These are phyloP conservation scores for Erucastrum elatum DNA, from an alignment of 345 rosid species.

Conservation along the genomic window DNA sequence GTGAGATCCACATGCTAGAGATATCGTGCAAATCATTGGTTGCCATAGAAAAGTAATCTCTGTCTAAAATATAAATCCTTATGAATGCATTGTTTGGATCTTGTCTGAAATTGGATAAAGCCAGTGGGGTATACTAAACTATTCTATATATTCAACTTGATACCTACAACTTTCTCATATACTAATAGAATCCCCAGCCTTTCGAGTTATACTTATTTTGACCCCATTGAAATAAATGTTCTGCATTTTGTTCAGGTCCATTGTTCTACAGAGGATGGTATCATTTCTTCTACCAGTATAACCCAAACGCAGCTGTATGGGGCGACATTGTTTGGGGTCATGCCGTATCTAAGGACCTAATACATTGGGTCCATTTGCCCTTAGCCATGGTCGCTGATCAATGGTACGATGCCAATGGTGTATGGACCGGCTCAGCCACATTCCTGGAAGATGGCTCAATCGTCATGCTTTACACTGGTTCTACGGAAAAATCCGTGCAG, in stretches of 20 bases:
- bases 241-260: constrained; percentile 59
- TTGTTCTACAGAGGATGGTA: constrained; percentile 77
- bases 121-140: constrained; percentile 28
- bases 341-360: constrained; percentile 77
- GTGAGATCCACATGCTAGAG: constrained; percentile 29
- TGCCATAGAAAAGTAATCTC: constrained; percentile 27
- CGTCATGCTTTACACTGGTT: constrained; percentile 81
- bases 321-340: constrained; percentile 99
- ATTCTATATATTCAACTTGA: neutral
- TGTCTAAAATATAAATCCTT: constrained; percentile 9
- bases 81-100: constrained; percentile 30
- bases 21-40: constrained; percentile 32
- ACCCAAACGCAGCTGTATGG: constrained; percentile 88
- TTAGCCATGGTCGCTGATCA: constrained; percentile 74
- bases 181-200: neutral
- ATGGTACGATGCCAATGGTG: constrained; percentile 76
- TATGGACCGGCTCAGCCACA: constrained; percentile 96
- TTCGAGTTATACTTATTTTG: neutral
- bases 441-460: constrained; percentile 64
- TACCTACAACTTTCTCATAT: constrained; percentile 5
- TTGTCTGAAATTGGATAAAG: constrained; percentile 25
- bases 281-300: constrained; percentile 93
- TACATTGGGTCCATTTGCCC: constrained; percentile 92
- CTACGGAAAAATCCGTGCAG: constrained; percentile 57
- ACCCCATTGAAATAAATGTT: neutral